These are phyloP conservation scores for Podospora australis DNA, from an alignment of 495 filamentous ascomycete genomes.

Conservation along the genomic window DNA sequence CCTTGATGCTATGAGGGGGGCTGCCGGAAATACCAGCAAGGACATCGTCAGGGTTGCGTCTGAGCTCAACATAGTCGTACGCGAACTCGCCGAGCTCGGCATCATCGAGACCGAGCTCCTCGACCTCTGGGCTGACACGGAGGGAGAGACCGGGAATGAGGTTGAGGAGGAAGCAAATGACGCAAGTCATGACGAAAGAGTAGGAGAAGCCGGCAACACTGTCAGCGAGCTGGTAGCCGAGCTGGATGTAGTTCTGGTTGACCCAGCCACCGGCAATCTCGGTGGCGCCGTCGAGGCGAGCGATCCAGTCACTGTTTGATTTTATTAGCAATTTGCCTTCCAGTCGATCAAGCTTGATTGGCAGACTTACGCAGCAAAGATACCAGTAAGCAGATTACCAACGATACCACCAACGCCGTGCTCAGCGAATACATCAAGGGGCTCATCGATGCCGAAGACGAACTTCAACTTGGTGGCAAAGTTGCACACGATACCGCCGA, in stretches of 20 bases:
- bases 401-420: slow-evolving; percentile 84
- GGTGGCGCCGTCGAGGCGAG: slow-evolving; percentile 71
- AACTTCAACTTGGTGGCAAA: slow-evolving; percentile 98
- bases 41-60: slow-evolving; percentile 56
- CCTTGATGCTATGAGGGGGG: slow-evolving; percentile 25
- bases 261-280: slow-evolving; percentile 79
- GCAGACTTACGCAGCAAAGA: slow-evolving; percentile 69
- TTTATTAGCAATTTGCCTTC: too few species aligned
- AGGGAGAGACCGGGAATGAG: slow-evolving; percentile 79
- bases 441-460: slow-evolving; percentile 78
- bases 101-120: slow-evolving; percentile 91
- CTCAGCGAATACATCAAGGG: slow-evolving; percentile 91
- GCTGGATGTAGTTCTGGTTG: slow-evolving; percentile 84
- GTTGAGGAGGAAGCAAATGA: slow-evolving; percentile 89
- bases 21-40: slow-evolving; percentile 13
- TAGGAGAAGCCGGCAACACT: slow-evolving; percentile 81
- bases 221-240: slow-evolving; percentile 87
- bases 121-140: slow-evolving; percentile 75
- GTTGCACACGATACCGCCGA: slow-evolving; percentile 82
- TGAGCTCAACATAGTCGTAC: slow-evolving; percentile 96
- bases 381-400: slow-evolving; percentile 82
- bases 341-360: too few species aligned
- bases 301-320: slow-evolving; percentile 62
- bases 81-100: slow-evolving; percentile 97
- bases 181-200: slow-evolving; percentile 80